Percentiles rank a stretch among this genome's conserved stretches.
phyloP scores from a whole-genome alignment of 129 eudicot species.

The Helichrysum umbraculigerum region DNA sequence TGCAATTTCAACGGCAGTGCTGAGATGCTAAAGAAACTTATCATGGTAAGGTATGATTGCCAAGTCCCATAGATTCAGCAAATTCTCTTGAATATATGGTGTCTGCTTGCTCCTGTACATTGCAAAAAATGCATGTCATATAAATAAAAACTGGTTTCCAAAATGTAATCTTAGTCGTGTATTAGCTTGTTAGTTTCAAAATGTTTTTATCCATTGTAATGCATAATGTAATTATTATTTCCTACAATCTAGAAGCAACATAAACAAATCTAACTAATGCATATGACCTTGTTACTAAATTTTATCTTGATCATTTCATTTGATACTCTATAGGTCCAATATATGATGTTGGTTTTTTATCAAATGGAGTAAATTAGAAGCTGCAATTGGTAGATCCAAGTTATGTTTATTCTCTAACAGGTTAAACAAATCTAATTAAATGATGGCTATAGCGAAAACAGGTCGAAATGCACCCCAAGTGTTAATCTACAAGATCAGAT shows the following conservation, averaged over 20 bases:
- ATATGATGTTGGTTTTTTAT: background rate
- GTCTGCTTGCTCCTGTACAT: conserved; percentile 86
- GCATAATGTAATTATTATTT: background rate
- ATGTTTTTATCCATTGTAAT: background rate
- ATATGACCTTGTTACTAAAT: background rate
- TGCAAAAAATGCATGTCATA: background rate
- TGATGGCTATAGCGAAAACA: background rate
- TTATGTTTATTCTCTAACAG: background rate
- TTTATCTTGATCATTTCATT: background rate
- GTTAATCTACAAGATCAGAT: background rate
- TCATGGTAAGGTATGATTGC: conserved; percentile 72
- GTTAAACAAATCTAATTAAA: background rate
- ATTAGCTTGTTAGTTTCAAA: background rate
- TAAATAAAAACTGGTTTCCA: background rate
- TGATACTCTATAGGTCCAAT: background rate
- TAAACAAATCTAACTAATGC: background rate
- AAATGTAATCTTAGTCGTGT: conserved; percentile 10
- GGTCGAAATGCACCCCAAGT: background rate
- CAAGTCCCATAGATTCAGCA: conserved; percentile 89
- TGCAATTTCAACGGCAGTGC: conserved; percentile 6
- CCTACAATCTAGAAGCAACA: background rate
- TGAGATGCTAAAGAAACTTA: conserved; percentile 6
- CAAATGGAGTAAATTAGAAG: background rate
- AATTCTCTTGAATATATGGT: conserved; percentile 66
- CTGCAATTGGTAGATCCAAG: background rate